Percentiles rank a stretch among this genome's conserved stretches.
These are phyloP conservation scores for Platanthera zijinensis DNA, from an alignment of 106 monocot species.

Conservation along the genomic window DNA sequence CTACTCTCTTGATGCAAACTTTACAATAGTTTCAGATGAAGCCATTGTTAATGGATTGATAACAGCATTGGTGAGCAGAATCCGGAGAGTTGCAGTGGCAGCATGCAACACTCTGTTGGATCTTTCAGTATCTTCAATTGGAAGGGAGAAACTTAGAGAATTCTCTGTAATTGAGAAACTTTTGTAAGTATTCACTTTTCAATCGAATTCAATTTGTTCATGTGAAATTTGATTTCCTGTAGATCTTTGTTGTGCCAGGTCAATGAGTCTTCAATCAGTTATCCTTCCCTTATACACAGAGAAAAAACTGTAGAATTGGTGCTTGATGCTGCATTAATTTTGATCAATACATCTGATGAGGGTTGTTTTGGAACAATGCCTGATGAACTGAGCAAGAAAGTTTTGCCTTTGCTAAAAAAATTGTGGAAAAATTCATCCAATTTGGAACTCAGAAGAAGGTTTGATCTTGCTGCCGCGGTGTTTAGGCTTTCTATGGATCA, in stretches of 20 bases:
- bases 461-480: constrained; percentile 55
- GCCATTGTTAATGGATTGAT: constrained; percentile 25
- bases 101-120: constrained; percentile 59
- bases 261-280: not conserved
- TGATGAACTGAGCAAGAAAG: constrained; percentile 11
- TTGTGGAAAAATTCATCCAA: constrained; percentile 14
- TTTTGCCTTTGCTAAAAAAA: constrained; percentile 31
- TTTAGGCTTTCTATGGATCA: constrained; percentile 70
- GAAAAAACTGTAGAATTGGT: constrained; percentile 19
- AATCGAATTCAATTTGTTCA: not conserved
- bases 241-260: constrained; percentile 62
- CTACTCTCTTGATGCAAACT: constrained; percentile 32
- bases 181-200: constrained; percentile 35
- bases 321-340: constrained; percentile 36
- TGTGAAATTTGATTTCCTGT: constrained; percentile 20
- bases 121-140: constrained; percentile 37
- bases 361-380: constrained; percentile 27
- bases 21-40: constrained; percentile 27
- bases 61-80: constrained; percentile 22
- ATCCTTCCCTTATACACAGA: not conserved
- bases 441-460: constrained; percentile 7
- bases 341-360: constrained; percentile 43
- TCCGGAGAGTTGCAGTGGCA: constrained; percentile 13
- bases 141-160: constrained; percentile 34
- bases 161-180: constrained; percentile 23